phyloP scores from a whole-genome alignment of 2,329 filamentous ascomycete genomes.

The Fusarium mundagurra region DNA sequence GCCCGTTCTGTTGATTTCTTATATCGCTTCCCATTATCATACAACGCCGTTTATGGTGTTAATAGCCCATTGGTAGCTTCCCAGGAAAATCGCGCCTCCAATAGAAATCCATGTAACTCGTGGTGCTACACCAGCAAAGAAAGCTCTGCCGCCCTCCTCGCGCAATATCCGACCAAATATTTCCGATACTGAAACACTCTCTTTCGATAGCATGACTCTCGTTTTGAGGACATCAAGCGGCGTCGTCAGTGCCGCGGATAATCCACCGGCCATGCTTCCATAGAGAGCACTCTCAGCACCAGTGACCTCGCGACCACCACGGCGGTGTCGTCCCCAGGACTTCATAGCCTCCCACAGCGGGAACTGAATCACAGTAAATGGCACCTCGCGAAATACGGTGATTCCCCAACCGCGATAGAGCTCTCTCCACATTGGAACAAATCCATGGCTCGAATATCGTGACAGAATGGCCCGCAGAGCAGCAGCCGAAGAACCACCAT shows the following conservation, averaged over 20 bases:
- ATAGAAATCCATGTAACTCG: conserved; percentile 94
- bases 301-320: conserved; percentile 60
- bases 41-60: conserved; percentile 67
- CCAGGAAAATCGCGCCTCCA: conserved; percentile 93
- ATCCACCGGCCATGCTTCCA: conserved; percentile 82
- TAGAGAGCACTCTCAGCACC: conserved; percentile 85
- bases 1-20: conserved; percentile 1
- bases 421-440: conserved; percentile 76
- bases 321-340: conserved; percentile 66
- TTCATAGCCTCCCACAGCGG: conserved; percentile 97
- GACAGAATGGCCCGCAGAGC: conserved; percentile 77
- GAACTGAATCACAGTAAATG: conserved; percentile 97
- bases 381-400: conserved; percentile 94
- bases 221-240: conserved; percentile 98
- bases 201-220: conserved; percentile 87
- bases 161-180: conserved; percentile 73
- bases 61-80: conserved; percentile 89
- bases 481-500: conserved; percentile 73
- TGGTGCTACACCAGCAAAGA: conserved; percentile 82
- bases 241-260: conserved; percentile 89
- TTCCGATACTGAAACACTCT: conserved; percentile 66
- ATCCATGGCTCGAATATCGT: conserved; percentile 53
- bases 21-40: conserved; percentile 1
- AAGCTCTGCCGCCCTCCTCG: conserved; percentile 72
- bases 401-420: conserved; percentile 92